A percentile compares a stretch with the other conserved stretches of the same genome.
Conservation (phyloP, 768 basidiomycete genomes). For the Podaxis pistillaris region DNA sequence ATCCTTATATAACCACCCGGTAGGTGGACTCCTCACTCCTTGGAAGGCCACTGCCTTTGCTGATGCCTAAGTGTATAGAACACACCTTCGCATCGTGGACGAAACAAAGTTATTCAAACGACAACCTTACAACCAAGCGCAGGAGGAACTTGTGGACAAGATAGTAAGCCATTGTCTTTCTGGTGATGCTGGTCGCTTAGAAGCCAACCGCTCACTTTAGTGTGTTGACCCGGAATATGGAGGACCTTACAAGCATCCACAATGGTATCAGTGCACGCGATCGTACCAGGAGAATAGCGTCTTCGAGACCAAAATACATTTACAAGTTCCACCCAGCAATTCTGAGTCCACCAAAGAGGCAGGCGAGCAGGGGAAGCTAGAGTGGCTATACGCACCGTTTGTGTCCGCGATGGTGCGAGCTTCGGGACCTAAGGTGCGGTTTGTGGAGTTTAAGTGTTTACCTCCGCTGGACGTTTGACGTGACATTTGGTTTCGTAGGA, state of each 20-base stretch:
- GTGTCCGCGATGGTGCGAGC: constrained; percentile 21
- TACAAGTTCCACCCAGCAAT: constrained; percentile 19
- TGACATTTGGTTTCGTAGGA: constrained; percentile 22
- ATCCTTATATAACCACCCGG: constrained; percentile 38
- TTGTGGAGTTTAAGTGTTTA: neutral
- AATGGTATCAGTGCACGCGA: constrained; percentile 24
- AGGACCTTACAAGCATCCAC: neutral
- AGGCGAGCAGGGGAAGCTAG: constrained; percentile 15
- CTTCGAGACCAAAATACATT: constrained; percentile 28
- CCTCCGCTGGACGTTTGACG: neutral
- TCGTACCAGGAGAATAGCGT: constrained; percentile 25
- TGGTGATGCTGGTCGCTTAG: neutral
- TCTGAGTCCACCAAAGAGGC: neutral
- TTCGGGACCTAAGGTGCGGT: constrained; percentile 28
- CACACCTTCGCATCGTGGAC: constrained; percentile 31
- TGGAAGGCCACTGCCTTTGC: neutral
- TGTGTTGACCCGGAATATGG: neutral
- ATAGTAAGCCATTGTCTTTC: constrained; percentile 18
- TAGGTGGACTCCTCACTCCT: constrained; percentile 8
- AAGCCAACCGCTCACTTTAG: constrained; percentile 2
- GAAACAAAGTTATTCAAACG: constrained; percentile 29
- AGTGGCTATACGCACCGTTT: constrained; percentile 33
- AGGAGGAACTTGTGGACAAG: constrained; percentile 20
- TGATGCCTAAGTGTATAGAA: constrained; percentile 20
- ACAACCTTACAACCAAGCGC: constrained; percentile 26